These are phyloP conservation scores for Pavlovales sp. DNA, from an alignment of 208 protist species.

Conservation along the genomic window DNA sequence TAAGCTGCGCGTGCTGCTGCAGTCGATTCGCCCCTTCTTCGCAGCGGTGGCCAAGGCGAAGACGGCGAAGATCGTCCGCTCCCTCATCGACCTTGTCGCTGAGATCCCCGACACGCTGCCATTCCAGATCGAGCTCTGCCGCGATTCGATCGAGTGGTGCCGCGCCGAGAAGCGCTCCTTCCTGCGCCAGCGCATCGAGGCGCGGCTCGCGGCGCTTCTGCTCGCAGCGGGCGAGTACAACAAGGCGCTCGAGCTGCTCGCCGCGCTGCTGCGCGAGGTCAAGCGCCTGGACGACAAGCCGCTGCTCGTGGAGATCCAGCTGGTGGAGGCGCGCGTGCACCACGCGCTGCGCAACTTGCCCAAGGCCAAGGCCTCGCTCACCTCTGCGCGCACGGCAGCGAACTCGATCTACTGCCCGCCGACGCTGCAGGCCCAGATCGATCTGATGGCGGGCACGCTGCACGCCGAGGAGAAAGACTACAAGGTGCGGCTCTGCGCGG, in stretches of 20 bases:
- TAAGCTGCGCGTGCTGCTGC: slow-evolving; percentile 53
- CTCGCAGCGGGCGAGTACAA: slow-evolving; percentile 78
- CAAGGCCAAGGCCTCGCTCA: slow-evolving; percentile 87
- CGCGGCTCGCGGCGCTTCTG: slow-evolving; percentile 80
- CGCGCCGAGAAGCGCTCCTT: slow-evolving; percentile 88
- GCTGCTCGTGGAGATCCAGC: slow-evolving; percentile 92
- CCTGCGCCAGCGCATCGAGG: slow-evolving; percentile 86
- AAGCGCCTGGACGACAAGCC: slow-evolving; percentile 89
- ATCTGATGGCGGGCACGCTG: slow-evolving; percentile 90
- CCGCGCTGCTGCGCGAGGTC: slow-evolving; percentile 55
- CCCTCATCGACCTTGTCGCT: slow-evolving; percentile 63
- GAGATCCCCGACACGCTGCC: slow-evolving; percentile 70
- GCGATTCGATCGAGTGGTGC: slow-evolving; percentile 89
- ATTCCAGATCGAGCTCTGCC: slow-evolving; percentile 80
- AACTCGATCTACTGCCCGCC: slow-evolving; percentile 98
- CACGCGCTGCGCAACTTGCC: slow-evolving; percentile 82
- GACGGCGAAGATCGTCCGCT: slow-evolving; percentile 70
- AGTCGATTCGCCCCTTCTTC: slow-evolving; percentile 66
- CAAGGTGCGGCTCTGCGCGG: slow-evolving; percentile 83
- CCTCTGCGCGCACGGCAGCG: slow-evolving; percentile 88
- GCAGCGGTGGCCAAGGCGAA: slow-evolving; percentile 69
- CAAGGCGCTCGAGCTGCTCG: slow-evolving; percentile 69
- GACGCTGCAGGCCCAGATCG: slow-evolving; percentile 92
- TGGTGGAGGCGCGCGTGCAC: slow-evolving; percentile 91
- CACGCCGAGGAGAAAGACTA: slow-evolving; percentile 94